Evolutionary conservation across 345 rosid genomes (phyloP).

Genomic region (Camelina sativa): DNA sequence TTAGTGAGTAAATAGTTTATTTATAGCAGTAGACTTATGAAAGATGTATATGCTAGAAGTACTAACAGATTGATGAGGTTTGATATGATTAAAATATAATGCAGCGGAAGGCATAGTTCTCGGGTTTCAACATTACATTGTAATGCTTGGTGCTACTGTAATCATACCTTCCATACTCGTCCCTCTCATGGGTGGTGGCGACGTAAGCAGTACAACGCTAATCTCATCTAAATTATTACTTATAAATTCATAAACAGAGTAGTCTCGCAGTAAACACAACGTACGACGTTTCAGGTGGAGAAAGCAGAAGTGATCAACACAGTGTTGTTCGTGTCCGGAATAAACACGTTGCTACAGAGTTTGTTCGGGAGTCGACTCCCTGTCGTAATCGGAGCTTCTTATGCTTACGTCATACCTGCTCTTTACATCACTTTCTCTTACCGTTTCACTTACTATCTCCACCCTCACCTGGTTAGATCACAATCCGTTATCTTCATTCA

Average conservation of each 20-base stretch:
- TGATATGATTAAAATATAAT: slow-evolving; percentile 13
- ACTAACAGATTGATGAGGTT: not conserved
- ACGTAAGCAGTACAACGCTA: slow-evolving; percentile 51
- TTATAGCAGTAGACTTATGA: no score
- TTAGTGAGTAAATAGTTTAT: no score
- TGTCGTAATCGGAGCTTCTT: slow-evolving; percentile 82
- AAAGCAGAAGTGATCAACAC: slow-evolving; percentile 83
- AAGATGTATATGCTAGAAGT: not conserved
- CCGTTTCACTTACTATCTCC: slow-evolving; percentile 41
- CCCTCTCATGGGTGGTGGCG: slow-evolving; percentile 86
- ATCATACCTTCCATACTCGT: slow-evolving; percentile 70
- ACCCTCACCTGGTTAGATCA: slow-evolving; percentile 60
- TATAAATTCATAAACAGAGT: not conserved
- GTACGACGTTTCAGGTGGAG: slow-evolving; percentile 55
- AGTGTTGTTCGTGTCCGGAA: slow-evolving; percentile 73
- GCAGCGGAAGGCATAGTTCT: slow-evolving; percentile 74
- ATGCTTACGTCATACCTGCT: slow-evolving; percentile 71
- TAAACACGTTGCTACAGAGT: slow-evolving; percentile 74
- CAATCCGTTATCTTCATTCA: slow-evolving; percentile 3
- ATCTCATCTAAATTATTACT: not conserved
- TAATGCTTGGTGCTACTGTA: slow-evolving; percentile 87
- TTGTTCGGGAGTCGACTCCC: slow-evolving; percentile 83
- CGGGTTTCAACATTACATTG: slow-evolving; percentile 93
- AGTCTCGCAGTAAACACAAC: not conserved
- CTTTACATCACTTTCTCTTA: slow-evolving; percentile 66